Conservation (phyloP, 192 early-diverging fungal species). For the Diversispora epigaea region DNA sequence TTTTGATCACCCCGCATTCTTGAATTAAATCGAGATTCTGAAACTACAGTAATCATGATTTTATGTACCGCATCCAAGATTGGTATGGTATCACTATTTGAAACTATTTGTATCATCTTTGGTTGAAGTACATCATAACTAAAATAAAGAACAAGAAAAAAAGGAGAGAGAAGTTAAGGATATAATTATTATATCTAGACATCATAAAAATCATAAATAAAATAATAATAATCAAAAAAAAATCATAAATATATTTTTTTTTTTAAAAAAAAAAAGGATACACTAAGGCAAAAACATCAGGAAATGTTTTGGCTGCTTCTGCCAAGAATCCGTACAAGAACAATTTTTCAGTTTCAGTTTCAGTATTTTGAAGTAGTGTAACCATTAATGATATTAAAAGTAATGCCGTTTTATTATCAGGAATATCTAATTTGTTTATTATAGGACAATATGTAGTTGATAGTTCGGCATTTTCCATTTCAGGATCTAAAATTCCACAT, state of each 20-base stretch:
- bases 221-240: slow-evolving; percentile 29
- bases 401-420: slow-evolving; percentile 62
- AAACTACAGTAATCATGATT: slow-evolving; percentile 65
- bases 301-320: slow-evolving; percentile 68
- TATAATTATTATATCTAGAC: neutral
- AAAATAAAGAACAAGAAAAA: neutral
- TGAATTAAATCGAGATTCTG: neutral
- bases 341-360: slow-evolving; percentile 67
- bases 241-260: neutral
- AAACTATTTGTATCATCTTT: slow-evolving; percentile 69
- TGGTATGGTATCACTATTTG: slow-evolving; percentile 59
- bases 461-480: slow-evolving; percentile 42
- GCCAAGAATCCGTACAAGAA: slow-evolving; percentile 77
- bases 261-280: slow-evolving; percentile 34
- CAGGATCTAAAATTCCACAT: slow-evolving; percentile 49
- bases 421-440: slow-evolving; percentile 61
- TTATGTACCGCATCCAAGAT: slow-evolving; percentile 69
- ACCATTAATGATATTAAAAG: slow-evolving; percentile 67
- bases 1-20: slow-evolving; percentile 37
- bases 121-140: slow-evolving; percentile 62
- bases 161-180: neutral
- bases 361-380: slow-evolving; percentile 67
- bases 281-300: slow-evolving; percentile 71
- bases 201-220: neutral
- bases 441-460: slow-evolving; percentile 60